phyloP scores from a whole-genome alignment of 768 basidiomycete species.

The Xerocomellus intermedius region DNA sequence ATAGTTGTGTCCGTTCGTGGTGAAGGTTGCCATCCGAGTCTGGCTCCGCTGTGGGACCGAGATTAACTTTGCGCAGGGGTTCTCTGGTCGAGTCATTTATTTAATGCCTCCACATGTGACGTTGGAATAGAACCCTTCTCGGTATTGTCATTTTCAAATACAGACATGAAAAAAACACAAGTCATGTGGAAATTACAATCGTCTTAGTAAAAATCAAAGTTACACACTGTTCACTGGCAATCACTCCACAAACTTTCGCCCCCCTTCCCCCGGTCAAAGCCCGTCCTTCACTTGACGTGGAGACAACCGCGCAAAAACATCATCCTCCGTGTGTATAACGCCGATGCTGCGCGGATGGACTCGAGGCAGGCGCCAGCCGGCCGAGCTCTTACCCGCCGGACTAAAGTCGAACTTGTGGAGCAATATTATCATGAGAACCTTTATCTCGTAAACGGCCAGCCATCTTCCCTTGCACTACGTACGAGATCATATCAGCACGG shows the following conservation, averaged over 20 bases:
- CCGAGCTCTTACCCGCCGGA: neutral
- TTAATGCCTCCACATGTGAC: too few species aligned
- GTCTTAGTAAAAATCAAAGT: neutral
- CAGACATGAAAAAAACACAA: neutral
- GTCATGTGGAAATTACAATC: neutral
- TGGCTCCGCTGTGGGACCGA: too few species aligned
- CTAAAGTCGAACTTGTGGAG: constrained; percentile 16
- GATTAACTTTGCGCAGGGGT: too few species aligned
- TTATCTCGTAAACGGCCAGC: constrained; percentile 25
- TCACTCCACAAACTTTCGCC: neutral
- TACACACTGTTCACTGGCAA: too few species aligned
- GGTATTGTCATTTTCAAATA: neutral
- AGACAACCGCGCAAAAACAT: constrained; percentile 9
- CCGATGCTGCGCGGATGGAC: constrained; percentile 15
- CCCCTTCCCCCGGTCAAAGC: neutral
- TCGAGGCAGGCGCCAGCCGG: constrained; percentile 9
- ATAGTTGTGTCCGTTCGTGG: too few species aligned
- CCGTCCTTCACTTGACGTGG: neutral
- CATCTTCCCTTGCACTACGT: constrained; percentile 27
- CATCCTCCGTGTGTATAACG: constrained; percentile 18
- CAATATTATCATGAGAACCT: constrained; percentile 17
- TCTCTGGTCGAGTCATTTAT: too few species aligned
- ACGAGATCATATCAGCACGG: neutral
- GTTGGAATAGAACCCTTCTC: too few species aligned
- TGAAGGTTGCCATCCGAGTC: too few species aligned